phyloP scores from a whole-genome alignment of 345 rosid species.

The Lumnitzera racemosa region DNA sequence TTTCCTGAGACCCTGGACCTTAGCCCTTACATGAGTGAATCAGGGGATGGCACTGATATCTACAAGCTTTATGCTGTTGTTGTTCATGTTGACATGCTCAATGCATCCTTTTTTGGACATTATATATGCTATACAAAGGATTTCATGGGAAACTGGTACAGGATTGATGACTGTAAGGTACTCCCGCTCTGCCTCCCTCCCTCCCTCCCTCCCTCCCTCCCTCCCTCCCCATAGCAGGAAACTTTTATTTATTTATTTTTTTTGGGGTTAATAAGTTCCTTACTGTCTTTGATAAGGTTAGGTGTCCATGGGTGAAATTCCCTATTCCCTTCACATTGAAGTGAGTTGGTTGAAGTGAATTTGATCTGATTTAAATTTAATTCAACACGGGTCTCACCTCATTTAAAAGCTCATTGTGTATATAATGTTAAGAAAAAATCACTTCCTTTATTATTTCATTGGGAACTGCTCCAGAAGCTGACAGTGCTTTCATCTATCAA shows the following conservation, averaged over 20 bases:
- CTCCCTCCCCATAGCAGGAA: neutral
- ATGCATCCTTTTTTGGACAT: slow-evolving; percentile 97
- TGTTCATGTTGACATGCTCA: slow-evolving; percentile 94
- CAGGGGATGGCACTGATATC: slow-evolving; percentile 56
- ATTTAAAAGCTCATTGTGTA: too few species aligned
- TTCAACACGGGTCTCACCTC: too few species aligned
- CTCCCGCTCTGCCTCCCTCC: neutral
- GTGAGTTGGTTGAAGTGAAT: too few species aligned
- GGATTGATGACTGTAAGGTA: slow-evolving; percentile 91
- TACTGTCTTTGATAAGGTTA: too few species aligned
- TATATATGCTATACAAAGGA: slow-evolving; percentile 90
- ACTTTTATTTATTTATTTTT: neutral
- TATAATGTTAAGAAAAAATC: too few species aligned
- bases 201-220: neutral
- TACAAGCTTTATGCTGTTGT: slow-evolving; percentile 90
- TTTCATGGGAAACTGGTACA: slow-evolving; percentile 72
- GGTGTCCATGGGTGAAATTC: too few species aligned
- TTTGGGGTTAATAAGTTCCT: neutral
- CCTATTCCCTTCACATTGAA: too few species aligned
- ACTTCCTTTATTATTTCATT: too few species aligned
- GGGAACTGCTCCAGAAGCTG: too few species aligned
- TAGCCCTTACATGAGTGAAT: slow-evolving; percentile 74
- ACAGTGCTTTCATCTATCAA: too few species aligned
- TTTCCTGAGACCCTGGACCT: slow-evolving; percentile 86
- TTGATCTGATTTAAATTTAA: too few species aligned